Percentiles rank a stretch among this genome's conserved stretches.
Conservation (phyloP, 1,284 basidiomycete genomes). For the Lignosus rhinocerotis region DNA sequence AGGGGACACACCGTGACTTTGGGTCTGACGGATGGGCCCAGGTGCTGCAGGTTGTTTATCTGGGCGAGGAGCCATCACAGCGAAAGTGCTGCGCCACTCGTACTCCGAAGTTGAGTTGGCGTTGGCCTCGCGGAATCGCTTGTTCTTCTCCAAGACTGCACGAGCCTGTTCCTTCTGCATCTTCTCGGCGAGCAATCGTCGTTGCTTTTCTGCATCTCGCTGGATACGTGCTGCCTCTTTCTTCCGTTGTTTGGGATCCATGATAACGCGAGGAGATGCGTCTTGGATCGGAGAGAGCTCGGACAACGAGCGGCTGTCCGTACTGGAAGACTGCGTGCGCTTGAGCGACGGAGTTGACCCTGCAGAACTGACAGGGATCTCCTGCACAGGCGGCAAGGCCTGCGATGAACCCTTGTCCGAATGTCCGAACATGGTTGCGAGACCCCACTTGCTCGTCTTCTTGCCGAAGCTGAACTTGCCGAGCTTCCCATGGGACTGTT, state of each 20-base stretch:
- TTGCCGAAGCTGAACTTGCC: constrained; percentile 64
- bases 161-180: constrained; percentile 84
- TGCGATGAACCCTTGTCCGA: constrained; percentile 61
- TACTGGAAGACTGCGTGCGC: constrained; percentile 82
- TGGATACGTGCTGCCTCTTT: constrained; percentile 87
- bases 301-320: constrained; percentile 64
- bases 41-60: constrained; percentile 50
- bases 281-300: constrained; percentile 49
- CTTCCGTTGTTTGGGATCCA: constrained; percentile 84
- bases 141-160: constrained; percentile 94
- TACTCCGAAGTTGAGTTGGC: constrained; percentile 46
- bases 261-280: constrained; percentile 28
- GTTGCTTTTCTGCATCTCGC: constrained; percentile 86
- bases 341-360: constrained; percentile 72
- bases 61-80: constrained; percentile 42
- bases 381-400: constrained; percentile 72
- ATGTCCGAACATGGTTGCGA: constrained; percentile 71
- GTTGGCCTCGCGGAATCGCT: constrained; percentile 60
- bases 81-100: constrained; percentile 54
- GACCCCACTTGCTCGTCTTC: constrained; percentile 64
- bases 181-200: constrained; percentile 77
- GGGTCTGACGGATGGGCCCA: constrained; percentile 61
- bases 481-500: constrained; percentile 47
- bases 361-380: constrained; percentile 52
- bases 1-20: constrained; percentile 48